These are phyloP conservation scores for Hyphopichia buzzinii DNA, from an alignment of 1,139 yeast species.

Conservation along the genomic window DNA sequence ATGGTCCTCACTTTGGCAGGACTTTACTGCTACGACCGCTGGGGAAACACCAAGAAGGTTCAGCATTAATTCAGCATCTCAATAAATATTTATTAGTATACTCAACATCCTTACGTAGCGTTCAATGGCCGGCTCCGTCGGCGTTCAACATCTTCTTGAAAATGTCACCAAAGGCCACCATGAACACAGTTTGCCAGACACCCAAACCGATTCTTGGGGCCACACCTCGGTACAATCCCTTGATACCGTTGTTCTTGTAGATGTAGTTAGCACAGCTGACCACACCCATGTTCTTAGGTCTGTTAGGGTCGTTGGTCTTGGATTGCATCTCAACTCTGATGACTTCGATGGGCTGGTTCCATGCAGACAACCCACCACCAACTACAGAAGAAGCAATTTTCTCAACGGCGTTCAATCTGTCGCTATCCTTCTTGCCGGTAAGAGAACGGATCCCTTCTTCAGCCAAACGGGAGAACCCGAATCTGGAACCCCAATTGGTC, in stretches of 20 bases:
- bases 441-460: slow-evolving; percentile 75
- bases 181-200: slow-evolving; percentile 97
- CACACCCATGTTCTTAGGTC: slow-evolving; percentile 89
- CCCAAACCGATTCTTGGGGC: slow-evolving; percentile 96
- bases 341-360: slow-evolving; percentile 99
- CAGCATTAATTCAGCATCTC: background rate
- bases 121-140: slow-evolving; percentile 42
- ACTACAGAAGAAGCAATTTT: slow-evolving; percentile 83
- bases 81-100: no score
- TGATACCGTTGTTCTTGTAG: slow-evolving; percentile 75
- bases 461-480: slow-evolving; percentile 87
- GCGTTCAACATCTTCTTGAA: slow-evolving; percentile 45
- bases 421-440: slow-evolving; percentile 59
- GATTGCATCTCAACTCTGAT: slow-evolving; percentile 98
- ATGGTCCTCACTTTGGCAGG: slow-evolving; percentile 65
- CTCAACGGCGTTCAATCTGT: slow-evolving; percentile 69
- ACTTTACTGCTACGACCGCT: slow-evolving; percentile 67
- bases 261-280: slow-evolving; percentile 79
- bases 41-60: slow-evolving; percentile 44
- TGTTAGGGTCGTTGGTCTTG: slow-evolving; percentile 85
- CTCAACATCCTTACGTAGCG: no score
- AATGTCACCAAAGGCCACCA: slow-evolving; percentile 99
- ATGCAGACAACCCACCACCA: slow-evolving; percentile 97
- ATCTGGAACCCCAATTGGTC: slow-evolving; percentile 99
- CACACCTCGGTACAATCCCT: slow-evolving; percentile 94